These are phyloP conservation scores for Populus simonii DNA, from an alignment of 345 rosid species.

Conservation along the genomic window DNA sequence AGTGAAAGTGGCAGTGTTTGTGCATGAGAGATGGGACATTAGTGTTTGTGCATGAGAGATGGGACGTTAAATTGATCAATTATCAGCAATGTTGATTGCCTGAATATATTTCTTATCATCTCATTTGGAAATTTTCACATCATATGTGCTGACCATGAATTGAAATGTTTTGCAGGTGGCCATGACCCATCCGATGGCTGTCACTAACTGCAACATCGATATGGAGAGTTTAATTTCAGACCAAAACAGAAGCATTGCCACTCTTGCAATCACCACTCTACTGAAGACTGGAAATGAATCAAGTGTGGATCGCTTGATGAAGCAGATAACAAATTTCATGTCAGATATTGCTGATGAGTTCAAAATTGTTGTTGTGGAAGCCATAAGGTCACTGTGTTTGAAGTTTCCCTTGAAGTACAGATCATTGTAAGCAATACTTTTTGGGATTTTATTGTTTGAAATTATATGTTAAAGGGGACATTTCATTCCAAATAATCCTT, in stretches of 20 bases:
- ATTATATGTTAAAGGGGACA: neutral
- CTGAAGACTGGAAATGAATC: constrained; percentile 98
- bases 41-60: neutral
- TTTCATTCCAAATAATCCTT: neutral
- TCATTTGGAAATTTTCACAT: neutral
- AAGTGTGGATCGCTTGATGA: constrained; percentile 96
- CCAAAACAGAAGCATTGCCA: constrained; percentile 97
- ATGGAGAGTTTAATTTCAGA: constrained; percentile 98
- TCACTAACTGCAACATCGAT: constrained; percentile 97
- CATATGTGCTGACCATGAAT: neutral
- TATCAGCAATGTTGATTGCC: neutral
- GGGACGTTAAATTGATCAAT: neutral
- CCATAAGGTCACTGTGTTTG: constrained; percentile 91
- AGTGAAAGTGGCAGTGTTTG: neutral
- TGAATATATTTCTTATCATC: neutral
- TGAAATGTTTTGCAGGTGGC: constrained; percentile 64
- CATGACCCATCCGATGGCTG: constrained; percentile 99
- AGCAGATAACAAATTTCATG: constrained; percentile 97
- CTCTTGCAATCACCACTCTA: constrained; percentile 96
- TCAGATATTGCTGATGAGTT: constrained; percentile 98
- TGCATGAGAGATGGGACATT: neutral
- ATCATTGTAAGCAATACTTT: constrained; percentile 61
- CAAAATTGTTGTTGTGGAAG: constrained; percentile 98
- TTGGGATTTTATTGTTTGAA: neutral
- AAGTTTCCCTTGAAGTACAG: constrained; percentile 96